Percentiles rank a stretch among this genome's conserved stretches.
phyloP scores from a whole-genome alignment of 768 basidiomycete genomes.

The Boletus subparvulus region DNA sequence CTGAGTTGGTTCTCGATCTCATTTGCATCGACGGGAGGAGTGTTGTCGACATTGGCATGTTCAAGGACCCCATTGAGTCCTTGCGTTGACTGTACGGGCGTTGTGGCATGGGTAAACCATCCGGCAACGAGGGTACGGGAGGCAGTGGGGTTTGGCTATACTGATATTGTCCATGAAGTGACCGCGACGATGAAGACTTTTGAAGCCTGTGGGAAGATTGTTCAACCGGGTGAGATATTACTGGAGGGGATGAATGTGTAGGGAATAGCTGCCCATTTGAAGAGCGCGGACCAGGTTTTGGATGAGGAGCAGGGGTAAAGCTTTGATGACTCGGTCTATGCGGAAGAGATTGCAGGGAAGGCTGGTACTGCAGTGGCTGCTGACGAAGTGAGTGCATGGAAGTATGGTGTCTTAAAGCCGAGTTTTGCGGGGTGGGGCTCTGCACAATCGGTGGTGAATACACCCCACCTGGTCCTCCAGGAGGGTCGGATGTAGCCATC shows the following conservation, averaged over 20 bases:
- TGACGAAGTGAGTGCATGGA: slow-evolving; percentile 32
- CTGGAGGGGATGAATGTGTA: slow-evolving; percentile 11
- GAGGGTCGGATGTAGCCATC: slow-evolving; percentile 20
- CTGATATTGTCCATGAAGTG: slow-evolving; percentile 55
- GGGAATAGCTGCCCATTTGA: slow-evolving; percentile 11
- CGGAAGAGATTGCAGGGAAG: slow-evolving; percentile 13
- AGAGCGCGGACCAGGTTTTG: slow-evolving; percentile 14
- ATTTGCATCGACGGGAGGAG: slow-evolving; percentile 64
- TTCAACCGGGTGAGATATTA: slow-evolving; percentile 44
- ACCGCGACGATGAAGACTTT: slow-evolving; percentile 60
- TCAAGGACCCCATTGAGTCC: slow-evolving; percentile 16
- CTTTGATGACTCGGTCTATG: slow-evolving; percentile 15
- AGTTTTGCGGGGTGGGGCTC: slow-evolving; percentile 5
- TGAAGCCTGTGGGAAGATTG: slow-evolving; percentile 37
- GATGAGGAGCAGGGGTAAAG: slow-evolving; percentile 13
- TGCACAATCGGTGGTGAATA: slow-evolving; percentile 18
- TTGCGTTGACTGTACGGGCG: slow-evolving; percentile 21
- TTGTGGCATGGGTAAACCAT: slow-evolving; percentile 33
- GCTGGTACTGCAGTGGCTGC: slow-evolving; percentile 22
- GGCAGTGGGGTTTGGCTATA: slow-evolving; percentile 36
- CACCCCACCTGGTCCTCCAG: slow-evolving; percentile 17
- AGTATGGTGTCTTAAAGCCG: slow-evolving; percentile 19
- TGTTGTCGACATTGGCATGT: slow-evolving; percentile 47
- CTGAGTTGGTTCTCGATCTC: slow-evolving; percentile 50
- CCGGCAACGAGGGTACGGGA: slow-evolving; percentile 40